These are phyloP conservation scores for Calocybe gangraenosa DNA, from an alignment of 768 basidiomycete species.

Conservation along the genomic window DNA sequence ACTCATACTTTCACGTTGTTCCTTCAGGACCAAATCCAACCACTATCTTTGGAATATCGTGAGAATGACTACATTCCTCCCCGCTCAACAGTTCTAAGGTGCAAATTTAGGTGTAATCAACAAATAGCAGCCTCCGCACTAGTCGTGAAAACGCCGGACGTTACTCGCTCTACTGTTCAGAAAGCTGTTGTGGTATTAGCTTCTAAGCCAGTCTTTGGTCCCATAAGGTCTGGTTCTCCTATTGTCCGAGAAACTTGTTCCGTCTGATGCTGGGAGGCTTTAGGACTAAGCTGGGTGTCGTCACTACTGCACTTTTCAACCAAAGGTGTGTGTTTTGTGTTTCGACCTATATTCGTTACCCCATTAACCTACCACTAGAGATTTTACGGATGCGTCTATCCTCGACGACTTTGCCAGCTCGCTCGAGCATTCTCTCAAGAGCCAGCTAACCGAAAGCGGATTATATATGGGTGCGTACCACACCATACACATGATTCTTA, in stretches of 20 bases:
- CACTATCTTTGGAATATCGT: slow-evolving; percentile 97
- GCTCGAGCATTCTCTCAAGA: slow-evolving; percentile 69
- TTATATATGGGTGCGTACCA: slow-evolving; percentile 84
- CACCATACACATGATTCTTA: neutral
- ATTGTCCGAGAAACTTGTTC: too few species aligned
- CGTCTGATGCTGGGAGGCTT: neutral
- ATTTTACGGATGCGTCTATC: slow-evolving; percentile 85
- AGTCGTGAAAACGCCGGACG: slow-evolving; percentile 74
- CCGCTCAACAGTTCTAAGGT: too few species aligned
- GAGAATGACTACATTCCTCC: slow-evolving; percentile 23
- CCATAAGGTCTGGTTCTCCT: slow-evolving; percentile 60
- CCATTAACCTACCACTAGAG: slow-evolving; percentile 39
- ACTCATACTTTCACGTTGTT: slow-evolving; percentile 93
- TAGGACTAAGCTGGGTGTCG: slow-evolving; percentile 90
- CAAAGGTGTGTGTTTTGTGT: slow-evolving; percentile 50
- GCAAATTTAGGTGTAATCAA: slow-evolving; percentile 78
- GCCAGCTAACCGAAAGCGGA: slow-evolving; percentile 86
- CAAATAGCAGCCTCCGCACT: slow-evolving; percentile 83
- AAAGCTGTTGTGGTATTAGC: slow-evolving; percentile 96
- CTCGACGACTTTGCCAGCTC: slow-evolving; percentile 84
- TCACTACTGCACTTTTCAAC: slow-evolving; percentile 87
- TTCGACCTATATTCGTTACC: too few species aligned
- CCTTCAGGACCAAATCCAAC: slow-evolving; percentile 64
- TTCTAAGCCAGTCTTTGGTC: slow-evolving; percentile 87
- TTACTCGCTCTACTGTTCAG: slow-evolving; percentile 94